Evolutionary conservation across 2,329 filamentous ascomycete species (phyloP), one percentile per base, ranked within the genome.

Genomic region (Talaromyces sp.): DNA sequence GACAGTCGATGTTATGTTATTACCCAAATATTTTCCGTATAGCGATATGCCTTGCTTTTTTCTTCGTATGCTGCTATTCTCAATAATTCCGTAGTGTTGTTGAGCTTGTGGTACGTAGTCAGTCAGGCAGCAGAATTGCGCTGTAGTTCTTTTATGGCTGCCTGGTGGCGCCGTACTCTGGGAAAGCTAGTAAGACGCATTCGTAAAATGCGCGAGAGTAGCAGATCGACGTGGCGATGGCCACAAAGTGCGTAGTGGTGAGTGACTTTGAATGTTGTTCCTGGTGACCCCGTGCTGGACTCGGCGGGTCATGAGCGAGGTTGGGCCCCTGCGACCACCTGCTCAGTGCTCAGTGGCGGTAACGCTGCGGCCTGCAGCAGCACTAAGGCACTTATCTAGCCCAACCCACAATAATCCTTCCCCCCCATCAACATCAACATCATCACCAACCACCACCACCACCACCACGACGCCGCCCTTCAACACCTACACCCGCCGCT

Each of bases 61-160:
- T 4, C 35, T 14, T 38, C 35, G 31, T 35, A 14, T 35, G 14
- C 31, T 32, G 31, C 31, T 14, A 35, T 14, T 14, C 11, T 35
- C 12, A 32, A 32, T 11, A 5, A 14, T 14, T 14, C 3, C 32
- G 32, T 35, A 35, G 32, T 2, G 32, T 12, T 14, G 32, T 35
- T 35, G 32, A 35, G 32, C 32, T 35, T 14, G 43, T 12, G 43
- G n/a, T n/a, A 21, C 11, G 48, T 38, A 38, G 43, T 46, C 48
- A 61, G 60, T 46, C 48, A 61, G 60, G 60, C 60, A 62, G 53
- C 60, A 62, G 52, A 62, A 59, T 62, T 62, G 51, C 55, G 43
- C 43, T 17, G 19, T 29, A 52, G 48, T 52, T 52, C 10, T n/a
- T 52, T 26, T 6, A 17, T 11, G 48, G 24, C 48, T 52, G 48